Evolutionary conservation across 2,329 filamentous ascomycete species (phyloP), one percentile per base, ranked within the genome.

Genomic region (Drechslerella coelobrocha): DNA sequence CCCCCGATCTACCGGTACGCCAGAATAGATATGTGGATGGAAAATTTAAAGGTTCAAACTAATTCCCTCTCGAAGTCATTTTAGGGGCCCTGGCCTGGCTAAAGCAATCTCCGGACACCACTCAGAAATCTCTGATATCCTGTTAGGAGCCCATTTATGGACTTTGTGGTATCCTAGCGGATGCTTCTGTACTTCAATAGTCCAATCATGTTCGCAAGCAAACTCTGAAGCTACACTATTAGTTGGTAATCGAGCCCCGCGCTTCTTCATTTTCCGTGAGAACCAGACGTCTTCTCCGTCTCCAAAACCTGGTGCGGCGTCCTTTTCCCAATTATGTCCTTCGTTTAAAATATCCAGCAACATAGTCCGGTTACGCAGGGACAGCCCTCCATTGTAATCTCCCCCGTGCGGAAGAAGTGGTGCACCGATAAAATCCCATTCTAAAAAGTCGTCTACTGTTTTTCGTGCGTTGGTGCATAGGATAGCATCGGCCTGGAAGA

Each of bases 401-500:
- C 51, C 54, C 1, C 75, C 76, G 0, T 74, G 68, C 5, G 54
- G 19, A 29, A 73, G 68, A 45, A 79, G 72, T 1, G 78, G 77
- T 7, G 78, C 78, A 0, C 77, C 79, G 19, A 80, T 76, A 31
- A 79, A 78, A 66, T 81, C 79, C 72, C 74, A 80, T 29, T 75
- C 73, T 9, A 79, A 12, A 54, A 78, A 81, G 53, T 79, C 78
- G 48, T 80, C 79, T n/a, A 77, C 73, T 48, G 71, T 74, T 2
- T 60, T 62, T 26, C 72, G 41, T 17, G 77, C 72, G 29, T 76
- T 77, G 43, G 74, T 75, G 75, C 79, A 81, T 9, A 81, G 47
- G 61, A 80, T 76, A 60, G 77, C 78, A 74, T 80, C 79, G 27
- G 77, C 76, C 75, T 80, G 79, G 76, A 80, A 81, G 7, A 80